Conservation (phyloP, 2,329 filamentous ascomycete genomes). For the Trichoderma breve region DNA sequence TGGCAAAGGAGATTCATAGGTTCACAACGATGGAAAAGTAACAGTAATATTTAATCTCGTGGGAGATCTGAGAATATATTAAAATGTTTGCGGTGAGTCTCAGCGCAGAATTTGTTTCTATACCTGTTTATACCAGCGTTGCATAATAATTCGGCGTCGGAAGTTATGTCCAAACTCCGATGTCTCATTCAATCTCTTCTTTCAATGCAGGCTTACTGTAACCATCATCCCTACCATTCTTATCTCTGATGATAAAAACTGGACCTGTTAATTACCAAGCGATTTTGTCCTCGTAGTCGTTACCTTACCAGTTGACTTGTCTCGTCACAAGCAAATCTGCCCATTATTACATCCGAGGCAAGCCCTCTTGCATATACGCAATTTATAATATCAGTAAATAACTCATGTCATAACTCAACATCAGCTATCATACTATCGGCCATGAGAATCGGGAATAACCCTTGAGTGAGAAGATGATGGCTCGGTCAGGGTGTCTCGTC, state of each 20-base stretch:
- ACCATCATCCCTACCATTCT: neutral
- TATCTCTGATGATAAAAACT: neutral
- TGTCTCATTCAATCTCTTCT: neutral
- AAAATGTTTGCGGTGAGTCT: neutral
- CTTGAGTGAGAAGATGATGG: neutral
- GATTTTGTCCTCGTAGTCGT: neutral
- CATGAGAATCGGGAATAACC: neutral
- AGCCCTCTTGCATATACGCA: neutral
- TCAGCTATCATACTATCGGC: neutral
- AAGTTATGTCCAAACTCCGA: neutral
- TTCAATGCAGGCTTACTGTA: neutral
- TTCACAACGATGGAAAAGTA: neutral
- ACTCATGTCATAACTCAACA: neutral
- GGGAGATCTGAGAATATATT: neutral
- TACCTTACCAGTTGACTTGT: neutral
- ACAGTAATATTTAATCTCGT: neutral
- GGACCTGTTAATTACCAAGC: neutral
- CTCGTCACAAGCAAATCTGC: neutral
- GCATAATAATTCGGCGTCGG: neutral
- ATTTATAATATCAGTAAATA: neutral
- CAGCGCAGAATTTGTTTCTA: neutral
- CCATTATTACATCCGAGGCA: neutral
- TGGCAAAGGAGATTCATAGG: neutral
- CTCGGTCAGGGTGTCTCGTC: neutral
- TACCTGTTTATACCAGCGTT: neutral